These are phyloP conservation scores for Zygotorulaspora mrakii DNA, from an alignment of 1,139 yeast genomes.

Conservation along the genomic window DNA sequence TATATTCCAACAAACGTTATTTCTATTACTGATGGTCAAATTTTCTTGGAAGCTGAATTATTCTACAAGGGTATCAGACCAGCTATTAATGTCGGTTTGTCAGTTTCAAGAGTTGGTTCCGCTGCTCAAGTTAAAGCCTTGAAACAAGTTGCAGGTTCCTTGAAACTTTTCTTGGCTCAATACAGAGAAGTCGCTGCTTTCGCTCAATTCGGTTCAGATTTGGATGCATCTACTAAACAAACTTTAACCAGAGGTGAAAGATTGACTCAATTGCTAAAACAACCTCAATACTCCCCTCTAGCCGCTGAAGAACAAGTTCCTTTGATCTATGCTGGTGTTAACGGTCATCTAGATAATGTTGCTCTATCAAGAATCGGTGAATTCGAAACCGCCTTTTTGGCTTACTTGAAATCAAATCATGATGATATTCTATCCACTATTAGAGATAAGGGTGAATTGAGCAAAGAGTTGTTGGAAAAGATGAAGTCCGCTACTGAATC, in stretches of 20 bases:
- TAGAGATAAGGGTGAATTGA: constrained; percentile 84
- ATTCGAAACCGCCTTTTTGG: constrained; percentile 89
- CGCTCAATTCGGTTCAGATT: constrained; percentile 99
- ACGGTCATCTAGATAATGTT: constrained; percentile 93
- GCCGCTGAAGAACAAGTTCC: constrained; percentile 99
- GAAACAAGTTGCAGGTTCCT: constrained; percentile 99
- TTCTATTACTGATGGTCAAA: constrained; percentile 97
- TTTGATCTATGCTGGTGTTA: constrained; percentile 97
- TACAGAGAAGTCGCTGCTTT: constrained; percentile 99
- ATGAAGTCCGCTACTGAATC: constrained; percentile 89
- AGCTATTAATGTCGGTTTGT: constrained; percentile 99
- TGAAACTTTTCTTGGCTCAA: constrained; percentile 99
- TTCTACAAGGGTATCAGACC: constrained; percentile 99
- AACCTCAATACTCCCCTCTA: constrained; percentile 94
- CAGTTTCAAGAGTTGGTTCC: constrained; percentile 99
- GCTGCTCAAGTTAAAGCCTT: constrained; percentile 99
- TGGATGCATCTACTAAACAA: constrained; percentile 99
- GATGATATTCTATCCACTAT: constrained; percentile 77
- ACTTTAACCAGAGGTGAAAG: constrained; percentile 99
- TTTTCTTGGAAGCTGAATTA: constrained; percentile 98
- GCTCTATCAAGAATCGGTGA: constrained; percentile 84
- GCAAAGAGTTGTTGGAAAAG: constrained; percentile 81
- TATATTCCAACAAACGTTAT: constrained; percentile 96
- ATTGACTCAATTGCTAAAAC: constrained; percentile 97
- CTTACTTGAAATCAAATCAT: constrained; percentile 89